These are phyloP conservation scores for Cyclotella atomus DNA, from an alignment of 108 stramenopile species.

Conservation along the genomic window DNA sequence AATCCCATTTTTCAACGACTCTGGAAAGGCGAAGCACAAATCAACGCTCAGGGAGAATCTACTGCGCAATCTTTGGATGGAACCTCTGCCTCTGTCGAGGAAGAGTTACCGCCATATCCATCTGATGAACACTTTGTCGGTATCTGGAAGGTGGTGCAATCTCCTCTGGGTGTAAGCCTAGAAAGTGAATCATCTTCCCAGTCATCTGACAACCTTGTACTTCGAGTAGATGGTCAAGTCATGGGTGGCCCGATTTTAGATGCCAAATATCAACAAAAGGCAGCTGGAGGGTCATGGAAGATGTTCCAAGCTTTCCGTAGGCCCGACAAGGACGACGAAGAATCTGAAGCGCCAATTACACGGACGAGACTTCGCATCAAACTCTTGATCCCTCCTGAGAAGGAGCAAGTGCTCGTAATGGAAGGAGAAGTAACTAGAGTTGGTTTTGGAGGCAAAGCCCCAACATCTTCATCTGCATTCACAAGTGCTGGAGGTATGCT, in stretches of 20 bases:
- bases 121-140: slow-evolving; percentile 74
- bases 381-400: slow-evolving; percentile 80
- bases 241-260: slow-evolving; percentile 81
- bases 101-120: slow-evolving; percentile 64
- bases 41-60: slow-evolving; percentile 37
- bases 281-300: slow-evolving; percentile 84
- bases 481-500: slow-evolving; percentile 30
- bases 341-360: slow-evolving; percentile 19
- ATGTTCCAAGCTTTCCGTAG: slow-evolving; percentile 55
- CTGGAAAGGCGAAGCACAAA: slow-evolving; percentile 36
- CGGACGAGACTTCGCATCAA: slow-evolving; percentile 69
- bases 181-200: slow-evolving; percentile 24
- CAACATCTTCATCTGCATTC: slow-evolving; percentile 27
- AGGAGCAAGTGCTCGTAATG: slow-evolving; percentile 75
- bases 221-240: slow-evolving; percentile 81
- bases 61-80: slow-evolving; percentile 32
- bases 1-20: slow-evolving; percentile 77
- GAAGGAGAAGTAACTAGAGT: slow-evolving; percentile 65
- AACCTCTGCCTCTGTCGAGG: slow-evolving; percentile 21
- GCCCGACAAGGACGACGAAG: slow-evolving; percentile 19
- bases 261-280: slow-evolving; percentile 67
- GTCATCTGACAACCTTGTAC: slow-evolving; percentile 63
- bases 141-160: slow-evolving; percentile 70
- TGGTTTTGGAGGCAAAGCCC: slow-evolving; percentile 14
- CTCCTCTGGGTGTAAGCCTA: slow-evolving; percentile 57